Evolutionary conservation across 257 asterid species (phyloP).

Genomic region (Nicotiana knightiana): DNA sequence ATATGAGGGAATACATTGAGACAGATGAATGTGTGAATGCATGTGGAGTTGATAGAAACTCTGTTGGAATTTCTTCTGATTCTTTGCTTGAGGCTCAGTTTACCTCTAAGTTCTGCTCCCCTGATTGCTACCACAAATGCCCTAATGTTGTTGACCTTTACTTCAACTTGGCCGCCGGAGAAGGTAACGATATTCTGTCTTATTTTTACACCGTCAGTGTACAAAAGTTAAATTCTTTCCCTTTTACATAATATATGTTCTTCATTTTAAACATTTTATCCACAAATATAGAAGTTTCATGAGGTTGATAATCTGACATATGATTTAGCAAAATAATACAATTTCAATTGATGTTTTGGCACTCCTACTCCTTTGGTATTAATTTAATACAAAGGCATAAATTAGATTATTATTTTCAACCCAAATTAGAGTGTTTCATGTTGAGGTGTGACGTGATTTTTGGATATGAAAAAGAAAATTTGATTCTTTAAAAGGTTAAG

Average conservation of each 20-base stretch:
- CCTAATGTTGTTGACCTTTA: constrained; percentile 78
- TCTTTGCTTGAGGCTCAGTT: constrained; percentile 51
- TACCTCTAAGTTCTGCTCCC: constrained; percentile 56
- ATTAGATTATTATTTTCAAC: not conserved
- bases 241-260: no score
- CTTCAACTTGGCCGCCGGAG: constrained; percentile 79
- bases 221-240: not conserved
- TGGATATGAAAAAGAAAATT: no score
- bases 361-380: no score
- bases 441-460: not conserved
- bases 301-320: no score
- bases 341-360: no score
- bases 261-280: no score
- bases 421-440: not conserved
- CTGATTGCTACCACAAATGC: constrained; percentile 64
- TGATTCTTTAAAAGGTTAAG: no score
- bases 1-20: constrained; percentile 62
- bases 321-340: no score
- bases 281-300: no score
- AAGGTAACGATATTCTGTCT: constrained; percentile 38
- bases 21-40: constrained; percentile 54
- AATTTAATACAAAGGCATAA: not conserved
- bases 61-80: constrained; percentile 72
- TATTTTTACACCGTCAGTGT: not conserved
- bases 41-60: constrained; percentile 62